Conservation (phyloP, 2,329 filamentous ascomycete genomes). For the Arthrobotrys iridis region DNA sequence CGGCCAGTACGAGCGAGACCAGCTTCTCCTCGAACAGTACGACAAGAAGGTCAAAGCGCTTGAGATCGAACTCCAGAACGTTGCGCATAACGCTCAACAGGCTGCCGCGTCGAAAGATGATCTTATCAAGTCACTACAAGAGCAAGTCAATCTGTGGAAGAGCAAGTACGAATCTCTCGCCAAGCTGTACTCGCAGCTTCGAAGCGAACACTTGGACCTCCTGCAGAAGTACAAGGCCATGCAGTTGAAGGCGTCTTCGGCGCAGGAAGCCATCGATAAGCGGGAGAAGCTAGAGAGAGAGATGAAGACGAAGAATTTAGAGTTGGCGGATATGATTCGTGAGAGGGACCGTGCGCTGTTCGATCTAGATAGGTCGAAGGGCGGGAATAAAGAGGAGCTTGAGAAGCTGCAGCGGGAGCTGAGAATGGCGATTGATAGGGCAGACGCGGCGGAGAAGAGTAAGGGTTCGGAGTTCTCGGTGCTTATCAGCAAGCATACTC, state of each 20-base stretch:
- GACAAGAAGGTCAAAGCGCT: slow-evolving; percentile 90
- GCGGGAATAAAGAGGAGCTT: slow-evolving; percentile 88
- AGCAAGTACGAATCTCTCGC: slow-evolving; percentile 96
- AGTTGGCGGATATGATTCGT: slow-evolving; percentile 97
- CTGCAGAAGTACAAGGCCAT: slow-evolving; percentile 96
- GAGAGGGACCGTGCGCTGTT: slow-evolving; percentile 93
- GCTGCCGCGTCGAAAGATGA: slow-evolving; percentile 92
- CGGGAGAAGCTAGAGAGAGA: slow-evolving; percentile 96
- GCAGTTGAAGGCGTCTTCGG: slow-evolving; percentile 94
- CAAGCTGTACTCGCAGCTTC: slow-evolving; percentile 95
- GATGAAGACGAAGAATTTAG: slow-evolving; percentile 99
- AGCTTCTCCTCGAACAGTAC: slow-evolving; percentile 96
- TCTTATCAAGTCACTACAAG: slow-evolving; percentile 88
- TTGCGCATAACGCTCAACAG: slow-evolving; percentile 83
- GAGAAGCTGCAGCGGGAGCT: slow-evolving; percentile 95
- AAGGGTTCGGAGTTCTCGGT: slow-evolving; percentile 96
- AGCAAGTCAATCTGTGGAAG: slow-evolving; percentile 97
- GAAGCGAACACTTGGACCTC: slow-evolving; percentile 92
- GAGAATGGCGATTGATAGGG: slow-evolving; percentile 87
- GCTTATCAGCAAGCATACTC: slow-evolving; percentile 94
- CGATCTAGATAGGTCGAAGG: slow-evolving; percentile 86
- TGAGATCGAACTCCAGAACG: slow-evolving; percentile 83
- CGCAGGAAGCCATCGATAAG: slow-evolving; percentile 93
- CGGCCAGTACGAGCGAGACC: slow-evolving; percentile 95
- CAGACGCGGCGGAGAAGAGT: slow-evolving; percentile 88